Evolutionary conservation across 2,329 filamentous ascomycete species (phyloP).

Genomic region (Atkinsonella hypoxylon): DNA sequence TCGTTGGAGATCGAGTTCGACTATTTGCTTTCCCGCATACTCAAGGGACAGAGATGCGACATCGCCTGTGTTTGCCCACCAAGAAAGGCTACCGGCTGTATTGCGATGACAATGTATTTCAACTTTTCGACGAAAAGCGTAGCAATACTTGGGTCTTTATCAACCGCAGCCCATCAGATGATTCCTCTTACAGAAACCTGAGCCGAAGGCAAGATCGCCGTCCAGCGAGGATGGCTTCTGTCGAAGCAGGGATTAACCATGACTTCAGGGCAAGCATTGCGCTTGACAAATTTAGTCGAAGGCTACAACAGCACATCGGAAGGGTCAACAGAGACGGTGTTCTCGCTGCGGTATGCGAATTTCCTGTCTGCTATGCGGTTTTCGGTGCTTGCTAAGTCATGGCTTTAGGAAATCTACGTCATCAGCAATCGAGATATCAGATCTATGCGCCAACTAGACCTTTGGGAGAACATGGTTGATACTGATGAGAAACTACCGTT

Average conservation of each 20-base stretch:
- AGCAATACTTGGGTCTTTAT: conserved; percentile 11
- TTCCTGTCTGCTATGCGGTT: not conserved
- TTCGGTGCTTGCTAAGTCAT: not conserved
- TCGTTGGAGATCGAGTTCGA: not conserved
- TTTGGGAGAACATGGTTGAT: not conserved
- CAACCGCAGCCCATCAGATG: conserved; percentile 7
- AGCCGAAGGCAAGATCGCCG: not conserved
- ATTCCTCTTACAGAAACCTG: not conserved
- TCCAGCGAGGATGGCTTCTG: not conserved
- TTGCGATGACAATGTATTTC: not conserved
- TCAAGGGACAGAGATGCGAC: not conserved
- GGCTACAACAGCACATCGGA: not conserved
- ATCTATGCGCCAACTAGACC: not conserved
- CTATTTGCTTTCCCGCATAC: not conserved
- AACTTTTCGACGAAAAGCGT: conserved; percentile 1
- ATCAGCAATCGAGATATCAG: not conserved
- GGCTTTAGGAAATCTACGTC: no score
- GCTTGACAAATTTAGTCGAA: not conserved
- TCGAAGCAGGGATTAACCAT: not conserved
- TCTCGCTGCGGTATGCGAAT: not conserved
- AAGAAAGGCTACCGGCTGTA: not conserved
- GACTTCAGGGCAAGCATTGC: not conserved
- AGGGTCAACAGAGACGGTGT: not conserved
- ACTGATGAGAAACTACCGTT: not conserved
- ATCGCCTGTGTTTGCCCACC: not conserved